Percentiles rank a stretch among this genome's conserved stretches.
These are phyloP conservation scores for Saraca asoca DNA, from an alignment of 331 rosid genomes.

Conservation along the genomic window DNA sequence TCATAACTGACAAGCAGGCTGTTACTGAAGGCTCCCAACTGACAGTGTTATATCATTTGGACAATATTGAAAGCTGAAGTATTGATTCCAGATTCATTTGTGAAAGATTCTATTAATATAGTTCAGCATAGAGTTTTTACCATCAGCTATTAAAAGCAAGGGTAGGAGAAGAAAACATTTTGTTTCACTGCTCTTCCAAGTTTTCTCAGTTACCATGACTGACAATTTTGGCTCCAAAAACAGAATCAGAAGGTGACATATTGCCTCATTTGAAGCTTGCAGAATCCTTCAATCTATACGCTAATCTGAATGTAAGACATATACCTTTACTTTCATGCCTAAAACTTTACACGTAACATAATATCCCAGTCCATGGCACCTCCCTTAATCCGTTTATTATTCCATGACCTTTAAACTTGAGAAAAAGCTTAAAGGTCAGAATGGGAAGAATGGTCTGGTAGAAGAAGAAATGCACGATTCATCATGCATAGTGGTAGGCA, in stretches of 20 bases:
- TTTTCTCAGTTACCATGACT: background rate
- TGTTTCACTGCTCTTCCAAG: background rate
- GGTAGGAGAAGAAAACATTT: background rate
- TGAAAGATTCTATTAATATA: constrained; percentile 2
- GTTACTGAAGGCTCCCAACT: constrained; percentile 3
- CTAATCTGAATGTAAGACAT: constrained; percentile 9
- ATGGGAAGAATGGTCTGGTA: background rate
- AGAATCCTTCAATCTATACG: background rate
- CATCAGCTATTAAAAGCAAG: no score
- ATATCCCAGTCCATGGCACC: background rate
- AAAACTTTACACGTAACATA: constrained; percentile 1
- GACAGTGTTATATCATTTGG: constrained; percentile 26
- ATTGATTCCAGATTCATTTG: constrained; percentile 2
- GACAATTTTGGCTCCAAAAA: constrained; percentile 18
- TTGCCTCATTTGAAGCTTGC: constrained; percentile 6
- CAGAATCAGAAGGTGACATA: background rate
- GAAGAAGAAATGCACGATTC: constrained; percentile 12
- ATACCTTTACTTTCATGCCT: background rate
- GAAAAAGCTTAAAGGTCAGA: background rate
- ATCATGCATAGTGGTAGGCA: background rate
- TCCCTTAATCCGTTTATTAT: background rate
- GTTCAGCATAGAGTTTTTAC: background rate
- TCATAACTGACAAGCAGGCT: constrained; percentile 10
- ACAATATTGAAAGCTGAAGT: constrained; percentile 21
- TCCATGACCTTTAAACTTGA: constrained; percentile 5